Percentiles rank a stretch among this genome's conserved stretches.
These are phyloP conservation scores for Hirschfeldia incana DNA, from an alignment of 345 rosid species.

Conservation along the genomic window DNA sequence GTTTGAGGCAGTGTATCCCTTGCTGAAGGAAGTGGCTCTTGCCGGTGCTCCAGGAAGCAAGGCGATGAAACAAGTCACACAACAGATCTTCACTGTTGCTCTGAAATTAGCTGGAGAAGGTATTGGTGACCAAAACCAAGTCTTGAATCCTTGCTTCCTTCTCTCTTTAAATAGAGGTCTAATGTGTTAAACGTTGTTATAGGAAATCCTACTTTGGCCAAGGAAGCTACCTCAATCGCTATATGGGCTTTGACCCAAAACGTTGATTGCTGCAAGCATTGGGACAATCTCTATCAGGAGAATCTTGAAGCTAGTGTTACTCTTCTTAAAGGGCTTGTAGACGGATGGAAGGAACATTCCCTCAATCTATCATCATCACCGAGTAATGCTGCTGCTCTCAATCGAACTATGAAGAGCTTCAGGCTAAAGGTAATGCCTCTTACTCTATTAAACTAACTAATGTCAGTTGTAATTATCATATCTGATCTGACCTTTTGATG, in stretches of 20 bases:
- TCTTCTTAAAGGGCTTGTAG: neutral
- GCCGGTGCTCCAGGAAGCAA: neutral
- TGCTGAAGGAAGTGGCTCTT: neutral
- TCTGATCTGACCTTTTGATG: neutral
- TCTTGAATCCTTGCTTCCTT: too few relatives aligned
- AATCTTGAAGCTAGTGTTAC: neutral
- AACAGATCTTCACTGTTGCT: neutral
- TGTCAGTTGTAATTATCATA: too few relatives aligned
- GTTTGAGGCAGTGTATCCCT: neutral
- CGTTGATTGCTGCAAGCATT: neutral
- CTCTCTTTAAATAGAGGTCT: too few relatives aligned
- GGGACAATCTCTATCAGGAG: neutral
- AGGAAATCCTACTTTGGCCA: neutral
- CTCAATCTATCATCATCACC: neutral
- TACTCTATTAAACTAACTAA: too few relatives aligned
- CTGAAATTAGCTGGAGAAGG: neutral
- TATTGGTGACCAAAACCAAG: neutral
- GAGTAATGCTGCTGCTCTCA: neutral
- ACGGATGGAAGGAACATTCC: neutral
- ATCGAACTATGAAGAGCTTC: neutral
- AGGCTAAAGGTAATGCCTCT: neutral
- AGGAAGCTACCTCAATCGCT: neutral
- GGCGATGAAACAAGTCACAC: neutral
- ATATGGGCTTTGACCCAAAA: neutral
- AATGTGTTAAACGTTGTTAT: too few relatives aligned